A percentile compares a stretch with the other conserved stretches of the same genome.
These are phyloP conservation scores for Zelopaecilomyces penicillatus DNA, from an alignment of 2,329 filamentous ascomycete genomes.

Conservation along the genomic window DNA sequence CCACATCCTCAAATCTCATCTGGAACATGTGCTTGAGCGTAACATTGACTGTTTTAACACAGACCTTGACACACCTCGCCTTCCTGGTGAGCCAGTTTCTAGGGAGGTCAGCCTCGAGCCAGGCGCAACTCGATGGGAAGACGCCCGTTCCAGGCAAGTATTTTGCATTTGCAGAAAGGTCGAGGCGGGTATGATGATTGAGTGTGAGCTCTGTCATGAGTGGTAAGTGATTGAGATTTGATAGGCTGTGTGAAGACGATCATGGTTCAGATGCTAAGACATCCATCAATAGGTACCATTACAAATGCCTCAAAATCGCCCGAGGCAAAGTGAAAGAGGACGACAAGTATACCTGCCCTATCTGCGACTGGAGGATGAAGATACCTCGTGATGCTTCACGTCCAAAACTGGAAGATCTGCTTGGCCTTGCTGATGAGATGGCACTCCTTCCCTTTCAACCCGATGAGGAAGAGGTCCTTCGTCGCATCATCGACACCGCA, in stretches of 20 bases:
- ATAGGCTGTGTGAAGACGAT: conserved; percentile 2
- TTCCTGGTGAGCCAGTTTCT: conserved; percentile 86
- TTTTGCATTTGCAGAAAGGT: conserved; percentile 94
- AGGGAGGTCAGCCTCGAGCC: conserved; percentile 60
- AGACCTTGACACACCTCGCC: conserved; percentile 70
- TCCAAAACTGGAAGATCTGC: conserved; percentile 86
- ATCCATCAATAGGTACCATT: conserved; percentile 66
- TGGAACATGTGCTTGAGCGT: conserved; percentile 84
- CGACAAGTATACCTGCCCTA: conserved; percentile 95
- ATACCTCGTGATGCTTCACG: conserved; percentile 94
- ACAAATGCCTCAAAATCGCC: conserved; percentile 95
- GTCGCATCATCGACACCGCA: conserved; percentile 80
- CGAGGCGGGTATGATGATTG: conserved; percentile 98
- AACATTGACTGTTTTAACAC: conserved; percentile 91
- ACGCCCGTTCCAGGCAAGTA: conserved; percentile 63
- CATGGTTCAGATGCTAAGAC: conserved; percentile 2
- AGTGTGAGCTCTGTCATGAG: conserved; percentile 95
- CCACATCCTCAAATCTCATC: conserved; percentile 89
- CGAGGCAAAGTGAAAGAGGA: conserved; percentile 97
- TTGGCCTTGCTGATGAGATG: conserved; percentile 78
- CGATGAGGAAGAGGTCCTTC: conserved; percentile 81
- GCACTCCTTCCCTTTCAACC: conserved; percentile 79
- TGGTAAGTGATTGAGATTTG: conserved; percentile 53
- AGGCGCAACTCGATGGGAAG: conserved; percentile 47
- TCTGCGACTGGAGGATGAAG: conserved; percentile 94